Conservation (phyloP, 1,139 yeast genomes). For the Scheffersomyces illinoinensis region DNA sequence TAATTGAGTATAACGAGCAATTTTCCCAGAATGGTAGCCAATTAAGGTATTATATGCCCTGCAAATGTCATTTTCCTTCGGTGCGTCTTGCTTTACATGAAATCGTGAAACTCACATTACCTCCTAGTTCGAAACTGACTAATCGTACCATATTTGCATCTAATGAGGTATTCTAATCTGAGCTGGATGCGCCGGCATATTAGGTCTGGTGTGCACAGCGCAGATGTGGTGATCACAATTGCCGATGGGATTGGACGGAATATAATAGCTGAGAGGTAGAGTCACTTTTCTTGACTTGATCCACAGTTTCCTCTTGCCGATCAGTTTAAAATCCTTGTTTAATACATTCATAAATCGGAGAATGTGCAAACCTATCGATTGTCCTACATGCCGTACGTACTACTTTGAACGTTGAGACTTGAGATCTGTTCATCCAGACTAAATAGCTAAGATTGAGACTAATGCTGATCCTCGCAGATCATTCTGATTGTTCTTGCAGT, state of each 20-base stretch:
- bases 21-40: not conserved
- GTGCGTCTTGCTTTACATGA: not conserved
- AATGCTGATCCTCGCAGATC: not conserved
- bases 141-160: not conserved
- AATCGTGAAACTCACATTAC: not conserved
- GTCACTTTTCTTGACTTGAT: not conserved
- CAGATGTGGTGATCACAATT: not conserved
- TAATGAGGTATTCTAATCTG: not conserved
- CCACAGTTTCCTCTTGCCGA: not conserved
- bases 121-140: not conserved
- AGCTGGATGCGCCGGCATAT: not conserved
- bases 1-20: not conserved
- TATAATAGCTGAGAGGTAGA: not conserved
- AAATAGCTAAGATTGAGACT: not conserved
- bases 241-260: not conserved
- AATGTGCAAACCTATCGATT: constrained; percentile 15
- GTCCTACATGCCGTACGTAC: constrained; percentile 15
- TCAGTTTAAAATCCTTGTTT: not conserved
- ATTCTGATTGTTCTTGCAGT: not conserved
- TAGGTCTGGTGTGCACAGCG: not conserved
- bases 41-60: not conserved
- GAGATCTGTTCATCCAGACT: not conserved
- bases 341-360: not conserved
- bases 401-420: not conserved
- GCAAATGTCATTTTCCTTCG: not conserved